Evolutionary conservation across 1,284 basidiomycete genomes (phyloP), one percentile per base, ranked within the genome.

Genomic region (Dichomitus squalens): DNA sequence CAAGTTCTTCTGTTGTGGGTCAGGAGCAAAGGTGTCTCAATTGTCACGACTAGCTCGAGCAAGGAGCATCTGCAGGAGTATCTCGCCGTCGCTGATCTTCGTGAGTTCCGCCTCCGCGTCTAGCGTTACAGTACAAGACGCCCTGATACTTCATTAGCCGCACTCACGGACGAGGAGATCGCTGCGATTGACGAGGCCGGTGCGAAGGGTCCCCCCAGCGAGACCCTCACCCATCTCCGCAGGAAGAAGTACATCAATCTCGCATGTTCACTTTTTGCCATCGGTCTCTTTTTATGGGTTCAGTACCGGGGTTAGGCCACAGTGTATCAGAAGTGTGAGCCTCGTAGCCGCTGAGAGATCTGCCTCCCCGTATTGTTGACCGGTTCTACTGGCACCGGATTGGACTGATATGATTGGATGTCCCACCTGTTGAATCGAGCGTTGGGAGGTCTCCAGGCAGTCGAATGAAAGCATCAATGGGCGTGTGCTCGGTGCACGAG

Each of bases 1-100:
- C 89, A 92, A 68, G 80, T 92, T 8, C 75, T 92, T 7, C 73
- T 90, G 34, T 79, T 84, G 1, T 89, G 88, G 88, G 79, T 82
- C 0, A 82, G 82, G 63, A 74, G 79, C 36, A 90, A 90, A 65
- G 87, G 85, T 16, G 83, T 81, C 3, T 81, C 87, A 0, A 80
- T 84, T 50, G 80, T 90, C 51, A 89, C 86, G 82, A 88, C 88
- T 6, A 90, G 86, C 57, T 85, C 85, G 8, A 87, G 76, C 56
- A 83, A 82, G 63, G 75, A 79, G 25, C 83, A 86, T 39, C 75
- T 92, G 44, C 70, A 85, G 64, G 83, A 86, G 53, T 93, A 93
- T 66, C 73, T 92, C 35, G 80, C 74, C 3, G 84, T 84, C 4
- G 86, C 79, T 1, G 81, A 88, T 53, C 75, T 89, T 2, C 73